Evolutionary conservation across 805 yeast species (phyloP).

Genomic region (Saccharomycopsis schoenii): DNA sequence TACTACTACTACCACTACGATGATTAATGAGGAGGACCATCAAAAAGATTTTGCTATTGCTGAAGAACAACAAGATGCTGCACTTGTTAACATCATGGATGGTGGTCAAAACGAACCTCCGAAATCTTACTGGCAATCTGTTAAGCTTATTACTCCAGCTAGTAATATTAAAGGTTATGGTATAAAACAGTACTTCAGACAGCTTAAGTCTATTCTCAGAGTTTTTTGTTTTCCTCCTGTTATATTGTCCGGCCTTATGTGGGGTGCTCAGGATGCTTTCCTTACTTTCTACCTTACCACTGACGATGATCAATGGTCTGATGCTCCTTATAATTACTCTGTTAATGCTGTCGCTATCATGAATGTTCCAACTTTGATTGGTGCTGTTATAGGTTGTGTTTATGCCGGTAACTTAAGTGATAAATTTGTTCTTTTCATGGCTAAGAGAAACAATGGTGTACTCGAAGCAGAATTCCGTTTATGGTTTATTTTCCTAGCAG

Average conservation of each 20-base stretch:
- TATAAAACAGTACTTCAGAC: slow-evolving; percentile 49
- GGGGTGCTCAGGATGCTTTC: slow-evolving; percentile 77
- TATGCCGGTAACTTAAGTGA: slow-evolving; percentile 56
- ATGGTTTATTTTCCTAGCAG: slow-evolving; percentile 46
- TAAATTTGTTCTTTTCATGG: slow-evolving; percentile 49
- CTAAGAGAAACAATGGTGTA: slow-evolving; percentile 49
- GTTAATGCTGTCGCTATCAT: slow-evolving; percentile 61
- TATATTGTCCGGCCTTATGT: slow-evolving; percentile 55
- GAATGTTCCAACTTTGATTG: slow-evolving; percentile 63
- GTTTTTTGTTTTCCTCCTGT: slow-evolving; percentile 60
- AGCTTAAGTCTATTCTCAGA: slow-evolving; percentile 40
- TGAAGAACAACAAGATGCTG: slow-evolving; percentile 8
- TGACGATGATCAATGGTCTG: slow-evolving; percentile 58
- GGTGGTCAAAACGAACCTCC: slow-evolving; percentile 33
- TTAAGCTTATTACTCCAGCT: slow-evolving; percentile 44
- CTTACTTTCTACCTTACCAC: slow-evolving; percentile 66
- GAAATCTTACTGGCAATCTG: slow-evolving; percentile 36
- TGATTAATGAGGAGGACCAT: slow-evolving; percentile 6
- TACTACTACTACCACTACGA: slow-evolving; percentile 7
- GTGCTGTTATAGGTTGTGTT: slow-evolving; percentile 57
- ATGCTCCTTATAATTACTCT: slow-evolving; percentile 56
- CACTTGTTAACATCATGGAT: slow-evolving; percentile 19
- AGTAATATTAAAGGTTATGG: slow-evolving; percentile 56
- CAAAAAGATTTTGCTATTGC: slow-evolving; percentile 10
- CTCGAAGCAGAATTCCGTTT: slow-evolving; percentile 58